These are phyloP conservation scores for Dimargaris xerosporica DNA, from an alignment of 192 early-diverging fungal genomes.

Conservation along the genomic window DNA sequence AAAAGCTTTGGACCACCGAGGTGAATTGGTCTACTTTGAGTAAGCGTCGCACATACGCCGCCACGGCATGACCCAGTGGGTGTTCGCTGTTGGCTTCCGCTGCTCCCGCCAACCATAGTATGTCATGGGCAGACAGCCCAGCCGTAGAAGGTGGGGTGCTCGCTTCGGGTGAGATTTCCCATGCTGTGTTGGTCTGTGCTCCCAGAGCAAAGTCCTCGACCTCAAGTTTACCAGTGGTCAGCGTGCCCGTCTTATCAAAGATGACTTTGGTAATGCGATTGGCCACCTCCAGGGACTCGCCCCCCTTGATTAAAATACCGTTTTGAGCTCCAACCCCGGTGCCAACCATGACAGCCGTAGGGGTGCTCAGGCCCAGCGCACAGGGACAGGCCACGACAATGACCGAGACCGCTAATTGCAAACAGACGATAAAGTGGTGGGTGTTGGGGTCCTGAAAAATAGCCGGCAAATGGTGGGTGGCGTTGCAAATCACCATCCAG, in stretches of 20 bases:
- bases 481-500: slow-evolving; percentile 53
- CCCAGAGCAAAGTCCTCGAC: slow-evolving; percentile 33
- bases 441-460: slow-evolving; percentile 30
- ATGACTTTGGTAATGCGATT: slow-evolving; percentile 70
- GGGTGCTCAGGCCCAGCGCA: slow-evolving; percentile 87
- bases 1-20: slow-evolving; percentile 39
- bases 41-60: slow-evolving; percentile 33
- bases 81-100: slow-evolving; percentile 82
- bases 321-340: slow-evolving; percentile 90
- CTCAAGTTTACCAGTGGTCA: slow-evolving; percentile 64
- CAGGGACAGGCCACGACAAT: slow-evolving; percentile 97
- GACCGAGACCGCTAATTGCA: slow-evolving; percentile 86
- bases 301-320: slow-evolving; percentile 95
- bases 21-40: slow-evolving; percentile 23
- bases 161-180: no score
- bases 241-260: slow-evolving; percentile 97
- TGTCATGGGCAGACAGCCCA: slow-evolving; percentile 7
- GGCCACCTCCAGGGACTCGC: slow-evolving; percentile 66
- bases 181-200: slow-evolving; percentile 11
- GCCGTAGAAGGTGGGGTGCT: slow-evolving; percentile 8
- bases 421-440: slow-evolving; percentile 53
- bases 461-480: slow-evolving; percentile 20
- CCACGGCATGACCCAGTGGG: slow-evolving; percentile 67
- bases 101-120: slow-evolving; percentile 51
- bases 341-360: slow-evolving; percentile 97